phyloP scores from a whole-genome alignment of 495 filamentous ascomycete species.

The Apiosordaria backusii region DNA sequence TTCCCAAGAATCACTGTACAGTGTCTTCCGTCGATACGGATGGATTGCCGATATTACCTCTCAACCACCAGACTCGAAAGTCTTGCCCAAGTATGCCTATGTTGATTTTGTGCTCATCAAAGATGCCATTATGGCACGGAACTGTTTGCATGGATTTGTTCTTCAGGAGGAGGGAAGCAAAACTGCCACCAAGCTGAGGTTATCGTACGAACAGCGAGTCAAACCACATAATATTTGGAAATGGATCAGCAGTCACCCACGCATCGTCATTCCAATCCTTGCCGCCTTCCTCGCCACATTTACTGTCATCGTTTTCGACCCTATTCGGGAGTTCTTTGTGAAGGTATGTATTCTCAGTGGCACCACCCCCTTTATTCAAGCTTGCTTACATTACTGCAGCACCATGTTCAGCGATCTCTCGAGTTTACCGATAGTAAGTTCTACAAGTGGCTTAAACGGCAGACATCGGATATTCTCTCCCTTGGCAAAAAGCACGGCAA shows the following conservation, averaged over 20 bases:
- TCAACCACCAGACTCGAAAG: constrained; percentile 80
- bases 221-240: constrained; percentile 76
- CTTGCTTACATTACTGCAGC: constrained; percentile 24
- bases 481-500: constrained; percentile 51
- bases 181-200: constrained; percentile 65
- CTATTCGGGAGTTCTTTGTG: constrained; percentile 87
- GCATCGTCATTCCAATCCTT: constrained; percentile 78
- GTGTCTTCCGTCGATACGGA: constrained; percentile 84
- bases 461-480: constrained; percentile 66
- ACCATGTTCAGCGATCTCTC: constrained; percentile 75
- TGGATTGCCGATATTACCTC: constrained; percentile 76
- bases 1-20: constrained; percentile 83
- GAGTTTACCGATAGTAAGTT: constrained; percentile 66
- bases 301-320: constrained; percentile 90
- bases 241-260: constrained; percentile 85
- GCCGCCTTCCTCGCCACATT: constrained; percentile 78
- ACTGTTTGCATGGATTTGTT: constrained; percentile 85
- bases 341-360: constrained; percentile 35
- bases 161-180: constrained; percentile 71
- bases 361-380: not conserved
- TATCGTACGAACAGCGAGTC: constrained; percentile 75
- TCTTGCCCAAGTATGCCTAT: constrained; percentile 71
- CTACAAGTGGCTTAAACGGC: constrained; percentile 75
- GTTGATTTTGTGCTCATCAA: constrained; percentile 69
- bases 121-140: constrained; percentile 80